Evolutionary conservation across 1,139 yeast genomes (phyloP), one percentile per base, ranked within the genome.

Genomic region (Pichia sp.): DNA sequence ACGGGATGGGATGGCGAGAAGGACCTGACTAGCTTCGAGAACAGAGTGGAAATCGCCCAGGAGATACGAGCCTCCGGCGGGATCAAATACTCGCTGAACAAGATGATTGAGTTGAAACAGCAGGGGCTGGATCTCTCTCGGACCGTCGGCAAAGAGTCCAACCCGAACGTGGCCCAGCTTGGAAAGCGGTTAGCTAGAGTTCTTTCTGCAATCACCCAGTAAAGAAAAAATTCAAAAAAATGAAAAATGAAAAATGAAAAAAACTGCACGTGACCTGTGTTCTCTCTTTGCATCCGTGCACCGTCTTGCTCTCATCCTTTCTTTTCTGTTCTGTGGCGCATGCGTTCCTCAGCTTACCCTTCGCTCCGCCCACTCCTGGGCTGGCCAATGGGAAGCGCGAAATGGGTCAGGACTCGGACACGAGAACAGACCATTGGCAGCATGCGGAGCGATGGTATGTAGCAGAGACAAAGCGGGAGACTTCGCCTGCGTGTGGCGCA

Each of bases 381-480:
- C 50, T 48, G 50, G 14, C 50, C 50, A 48, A 48, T 48, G 36
- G 30, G 50, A 48, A 16, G 31, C 43, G 43, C 49, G 49, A 45
- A 45, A 45, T 45, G 33, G 34, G 34, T 27, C 8, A 24, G 33
- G 48, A 10, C 47, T 24, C 12, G 7, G n/a, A 8, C 10, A 16
- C 16, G 41, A 12, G n/a, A 47, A 20, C 12, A 36, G 14, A 30
- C 41, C 49, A 46, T 16, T 20, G 41, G 24, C 17, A 17, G 27
- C 46, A 34, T 34, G 38, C n/a, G n/a, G 38, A 12, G 38, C 38
- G 38, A 9, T 34, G n/a, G 12, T 34, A 9, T 34, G 38, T 34
- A 27, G 29, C 29, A 27, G 29, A 27, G 29, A 27, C 29, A 27
- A 27, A 27, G 29, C 29, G 29, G 29, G 29, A 27, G 29, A 27